These are phyloP conservation scores for Daedalea quercina DNA, from an alignment of 768 basidiomycete genomes.

Conservation along the genomic window DNA sequence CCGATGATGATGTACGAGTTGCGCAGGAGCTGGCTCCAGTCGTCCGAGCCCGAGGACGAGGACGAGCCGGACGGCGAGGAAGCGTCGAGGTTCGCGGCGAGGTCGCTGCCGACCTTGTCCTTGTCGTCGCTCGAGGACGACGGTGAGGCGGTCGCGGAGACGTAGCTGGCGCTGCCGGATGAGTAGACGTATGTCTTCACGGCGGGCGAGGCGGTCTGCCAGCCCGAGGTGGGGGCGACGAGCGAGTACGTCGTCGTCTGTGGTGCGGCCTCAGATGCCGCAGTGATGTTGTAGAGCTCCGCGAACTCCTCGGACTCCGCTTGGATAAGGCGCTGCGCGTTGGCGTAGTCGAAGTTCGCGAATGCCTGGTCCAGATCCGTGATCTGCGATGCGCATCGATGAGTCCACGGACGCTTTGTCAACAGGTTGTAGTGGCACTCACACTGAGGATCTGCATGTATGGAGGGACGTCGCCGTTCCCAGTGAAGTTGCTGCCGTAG, in stretches of 20 bases:
- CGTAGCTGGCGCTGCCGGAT: background rate
- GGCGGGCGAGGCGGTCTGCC: background rate
- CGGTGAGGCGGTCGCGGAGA: background rate
- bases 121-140: background rate
- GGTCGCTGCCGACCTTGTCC: background rate
- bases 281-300: background rate
- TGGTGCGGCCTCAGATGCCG: background rate
- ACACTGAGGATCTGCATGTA: conserved; percentile 6
- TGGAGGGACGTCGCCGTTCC: background rate
- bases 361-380: conserved; percentile 2
- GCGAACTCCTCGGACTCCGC: background rate
- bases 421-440: background rate
- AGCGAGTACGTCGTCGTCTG: background rate
- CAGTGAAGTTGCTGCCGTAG: conserved; percentile 3
- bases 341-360: conserved; percentile 1
- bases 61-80: background rate
- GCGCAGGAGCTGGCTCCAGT: conserved; percentile 3
- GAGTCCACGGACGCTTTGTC: background rate
- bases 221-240: background rate
- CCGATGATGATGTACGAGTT: conserved; percentile 13
- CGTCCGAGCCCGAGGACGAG: background rate
- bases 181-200: background rate
- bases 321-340: background rate
- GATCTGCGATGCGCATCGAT: background rate
- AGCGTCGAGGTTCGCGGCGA: background rate